These are phyloP conservation scores for Trypanosoma conorhini DNA, from an alignment of 208 protist species.

Conservation along the genomic window DNA sequence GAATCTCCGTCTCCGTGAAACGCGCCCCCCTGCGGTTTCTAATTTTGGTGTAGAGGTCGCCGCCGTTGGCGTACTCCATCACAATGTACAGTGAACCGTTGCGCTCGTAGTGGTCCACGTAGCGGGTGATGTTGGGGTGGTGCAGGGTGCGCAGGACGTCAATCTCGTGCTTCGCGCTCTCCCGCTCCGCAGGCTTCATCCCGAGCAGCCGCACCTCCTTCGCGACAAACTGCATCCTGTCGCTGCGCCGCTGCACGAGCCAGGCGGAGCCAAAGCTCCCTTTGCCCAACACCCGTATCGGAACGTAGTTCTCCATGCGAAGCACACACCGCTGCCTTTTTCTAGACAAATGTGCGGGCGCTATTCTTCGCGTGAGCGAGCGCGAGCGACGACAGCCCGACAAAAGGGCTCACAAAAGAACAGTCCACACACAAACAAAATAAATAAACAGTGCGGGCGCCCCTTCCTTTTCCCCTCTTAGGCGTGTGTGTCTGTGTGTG, in stretches of 20 bases:
- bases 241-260: slow-evolving; percentile 83
- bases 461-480: too few species aligned
- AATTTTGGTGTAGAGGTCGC: slow-evolving; percentile 86
- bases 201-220: slow-evolving; percentile 85
- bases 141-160: slow-evolving; percentile 83
- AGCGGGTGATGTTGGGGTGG: slow-evolving; percentile 92
- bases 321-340: too few species aligned
- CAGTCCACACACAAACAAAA: too few species aligned
- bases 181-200: slow-evolving; percentile 77
- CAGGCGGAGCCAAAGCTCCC: slow-evolving; percentile 91
- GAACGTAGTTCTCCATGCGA: slow-evolving; percentile 41
- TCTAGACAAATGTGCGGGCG: too few species aligned
- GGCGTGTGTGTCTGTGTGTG: too few species aligned
- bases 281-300: slow-evolving; percentile 89
- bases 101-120: slow-evolving; percentile 88
- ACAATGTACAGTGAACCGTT: slow-evolving; percentile 86
- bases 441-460: too few species aligned
- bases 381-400: too few species aligned
- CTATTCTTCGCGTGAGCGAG: too few species aligned
- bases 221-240: slow-evolving; percentile 83
- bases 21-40: slow-evolving; percentile 66
- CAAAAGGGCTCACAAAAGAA: too few species aligned
- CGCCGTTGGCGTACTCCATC: slow-evolving; percentile 94
- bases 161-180: slow-evolving; percentile 90
- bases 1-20: slow-evolving; percentile 76